Percentiles rank a stretch among this genome's conserved stretches.
Evolutionary conservation across 2,329 filamentous ascomycete genomes (phyloP).

Genomic region (Aspergillus ochraceus): DNA sequence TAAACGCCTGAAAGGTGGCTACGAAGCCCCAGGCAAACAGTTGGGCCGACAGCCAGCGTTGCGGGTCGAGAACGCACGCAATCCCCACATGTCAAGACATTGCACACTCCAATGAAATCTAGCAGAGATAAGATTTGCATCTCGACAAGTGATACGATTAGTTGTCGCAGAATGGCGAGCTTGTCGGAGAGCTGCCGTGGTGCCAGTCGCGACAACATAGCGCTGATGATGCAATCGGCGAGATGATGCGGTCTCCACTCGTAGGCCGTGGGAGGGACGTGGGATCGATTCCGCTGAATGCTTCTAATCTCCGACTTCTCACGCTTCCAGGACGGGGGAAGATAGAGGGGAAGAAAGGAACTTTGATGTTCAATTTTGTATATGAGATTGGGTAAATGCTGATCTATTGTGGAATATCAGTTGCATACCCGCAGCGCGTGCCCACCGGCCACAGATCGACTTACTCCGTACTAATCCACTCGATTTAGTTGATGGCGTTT

Average conservation of each 20-base stretch:
- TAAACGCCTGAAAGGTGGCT: slow-evolving; percentile 57
- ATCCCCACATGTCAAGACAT: not conserved
- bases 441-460: too few relatives aligned
- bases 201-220: not conserved
- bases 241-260: not conserved
- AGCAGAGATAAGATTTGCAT: not conserved
- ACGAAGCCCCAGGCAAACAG: slow-evolving; percentile 56
- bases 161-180: not conserved
- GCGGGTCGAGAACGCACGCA: slow-evolving; percentile 31
- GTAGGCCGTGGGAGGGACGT: too few relatives aligned
- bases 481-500: too few relatives aligned
- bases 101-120: not conserved
- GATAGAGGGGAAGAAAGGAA: too few relatives aligned
- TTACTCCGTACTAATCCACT: too few relatives aligned
- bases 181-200: not conserved
- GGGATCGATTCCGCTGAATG: too few relatives aligned
- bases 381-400: too few relatives aligned
- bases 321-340: too few relatives aligned
- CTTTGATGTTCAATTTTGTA: too few relatives aligned
- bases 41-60: slow-evolving; percentile 56
- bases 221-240: not conserved
- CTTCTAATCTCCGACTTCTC: too few relatives aligned
- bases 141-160: not conserved
- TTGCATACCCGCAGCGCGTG: too few relatives aligned
- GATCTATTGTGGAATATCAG: too few relatives aligned